phyloP scores from a whole-genome alignment of 2,329 filamentous ascomycete genomes.

The Beauveria sp. region DNA sequence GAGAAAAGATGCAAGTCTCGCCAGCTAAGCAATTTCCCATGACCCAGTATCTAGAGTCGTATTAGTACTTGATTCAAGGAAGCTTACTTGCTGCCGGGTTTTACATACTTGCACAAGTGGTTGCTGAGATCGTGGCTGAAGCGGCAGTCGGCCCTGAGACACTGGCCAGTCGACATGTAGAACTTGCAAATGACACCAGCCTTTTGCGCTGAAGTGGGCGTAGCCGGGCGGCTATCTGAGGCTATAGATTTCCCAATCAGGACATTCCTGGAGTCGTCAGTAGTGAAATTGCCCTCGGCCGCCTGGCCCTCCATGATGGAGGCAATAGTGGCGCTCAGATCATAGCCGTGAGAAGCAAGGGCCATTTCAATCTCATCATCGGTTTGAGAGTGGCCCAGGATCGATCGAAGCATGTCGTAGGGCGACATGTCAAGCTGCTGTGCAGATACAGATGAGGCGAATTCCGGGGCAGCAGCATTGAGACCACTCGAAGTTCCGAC shows the following conservation, averaged over 20 bases:
- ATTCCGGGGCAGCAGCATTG: conserved; percentile 78
- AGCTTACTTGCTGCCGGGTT: no score
- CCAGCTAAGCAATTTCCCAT: conserved; percentile 93
- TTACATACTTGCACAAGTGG: conserved; percentile 91
- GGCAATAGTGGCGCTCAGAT: conserved; percentile 84
- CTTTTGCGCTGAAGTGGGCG: conserved; percentile 69
- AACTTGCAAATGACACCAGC: conserved; percentile 94
- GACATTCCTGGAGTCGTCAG: conserved; percentile 55
- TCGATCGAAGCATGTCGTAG: conserved; percentile 94
- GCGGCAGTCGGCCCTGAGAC: conserved; percentile 87
- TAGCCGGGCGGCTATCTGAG: conserved; percentile 64
- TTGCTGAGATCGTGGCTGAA: conserved; percentile 96
- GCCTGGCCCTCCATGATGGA: conserved; percentile 73
- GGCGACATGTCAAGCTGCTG: conserved; percentile 89
- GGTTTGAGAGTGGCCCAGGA: conserved; percentile 78
- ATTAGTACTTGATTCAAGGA: not conserved
- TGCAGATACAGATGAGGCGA: conserved; percentile 42
- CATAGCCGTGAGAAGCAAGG: conserved; percentile 81
- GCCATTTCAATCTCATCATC: conserved; percentile 95
- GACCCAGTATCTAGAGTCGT: conserved; percentile 70
- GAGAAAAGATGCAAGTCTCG: conserved; percentile 91
- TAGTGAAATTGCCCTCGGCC: conserved; percentile 27
- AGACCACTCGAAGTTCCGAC: conserved; percentile 63
- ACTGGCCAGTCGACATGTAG: conserved; percentile 91
- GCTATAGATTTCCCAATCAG: conserved; percentile 87